Base-by-base conservation (phyloP, 2,329 filamentous ascomycete species). In the Paracoccidioides lutzii region DNA sequence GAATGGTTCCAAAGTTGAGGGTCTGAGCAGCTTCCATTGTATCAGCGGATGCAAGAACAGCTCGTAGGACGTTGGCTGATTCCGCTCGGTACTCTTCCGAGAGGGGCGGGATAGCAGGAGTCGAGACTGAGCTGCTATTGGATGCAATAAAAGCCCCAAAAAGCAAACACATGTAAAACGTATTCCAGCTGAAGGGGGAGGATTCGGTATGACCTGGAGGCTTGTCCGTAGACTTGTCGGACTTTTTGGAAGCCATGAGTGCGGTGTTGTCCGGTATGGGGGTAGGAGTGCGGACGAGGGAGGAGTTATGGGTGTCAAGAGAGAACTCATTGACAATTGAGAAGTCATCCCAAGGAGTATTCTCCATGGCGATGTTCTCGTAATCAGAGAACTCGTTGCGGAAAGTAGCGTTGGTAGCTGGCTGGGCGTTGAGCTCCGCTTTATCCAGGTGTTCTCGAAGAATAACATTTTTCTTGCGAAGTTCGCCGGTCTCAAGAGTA, bases 101-200 rank as follows among this genome's bases (percentile, higher is more conserved):
- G 14, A 76, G 63, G 45, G 70, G 66, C 7, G 73, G 73, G 38
- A 75, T 84, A 62, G 82, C 81, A 42, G 84, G 81, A 44, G 71
- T 62, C 4, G 72, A 63, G n/a, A 80, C 75, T 22, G 84, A 78
- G 46, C 83, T 81, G 62, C 83, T 83, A 73, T 90, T 94, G 37
- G 91, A 96, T 59, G 93, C 86, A 64, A 97, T 90, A 68, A 96
- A 95, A 54, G 93, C 93, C 67, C 93, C 93, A 61, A 95, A 90
- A 55, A 98, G 85, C 67, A 98, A 87, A 63, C 96, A 87, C 89
- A 96, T 95, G 85, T 70, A 97, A 79, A 65, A 97, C 75, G 65
- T 88, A 82, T 76, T 75, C 73, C 73, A 76, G 66, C 73, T 75
- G 65, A 75, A 75, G 53, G 89, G 88, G 65, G 90, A 87, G 62